Percentiles rank a stretch among this genome's conserved stretches.
Conservation (phyloP, 371 early-diverging fungal species). For the Thermomucor indicae-seudaticae region DNA sequence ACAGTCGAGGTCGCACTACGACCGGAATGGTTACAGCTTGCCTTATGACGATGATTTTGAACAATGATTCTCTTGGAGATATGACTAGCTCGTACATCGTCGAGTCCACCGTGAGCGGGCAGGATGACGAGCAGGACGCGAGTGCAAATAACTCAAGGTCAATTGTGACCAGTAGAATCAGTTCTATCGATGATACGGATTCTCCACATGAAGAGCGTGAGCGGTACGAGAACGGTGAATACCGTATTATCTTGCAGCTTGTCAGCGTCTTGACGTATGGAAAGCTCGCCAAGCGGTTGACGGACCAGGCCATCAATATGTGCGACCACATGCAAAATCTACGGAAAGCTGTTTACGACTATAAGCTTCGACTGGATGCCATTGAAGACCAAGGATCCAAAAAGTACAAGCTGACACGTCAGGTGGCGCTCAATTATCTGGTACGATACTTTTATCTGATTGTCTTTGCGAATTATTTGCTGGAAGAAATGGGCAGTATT, state of each 20-base stretch:
- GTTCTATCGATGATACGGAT: conserved; percentile 15
- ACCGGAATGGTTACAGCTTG: conserved; percentile 72
- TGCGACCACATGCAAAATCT: conserved; percentile 80
- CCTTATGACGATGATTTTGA: conserved; percentile 43
- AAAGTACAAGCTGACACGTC: conserved; percentile 43
- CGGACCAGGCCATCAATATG: conserved; percentile 69
- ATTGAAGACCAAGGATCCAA: conserved; percentile 39
- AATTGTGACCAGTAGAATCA: conserved; percentile 1
- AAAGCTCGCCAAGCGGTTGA: conserved; percentile 62
- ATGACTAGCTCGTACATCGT: conserved; percentile 26
- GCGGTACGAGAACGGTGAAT: conserved; percentile 59
- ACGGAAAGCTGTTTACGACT: conserved; percentile 65
- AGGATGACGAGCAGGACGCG: neutral
- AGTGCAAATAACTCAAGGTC: neutral
- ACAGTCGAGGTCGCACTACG: conserved; percentile 74
- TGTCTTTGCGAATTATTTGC: conserved; percentile 67
- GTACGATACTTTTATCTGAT: conserved; percentile 72
- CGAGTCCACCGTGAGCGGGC: conserved; percentile 13
- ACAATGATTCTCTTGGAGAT: conserved; percentile 29
- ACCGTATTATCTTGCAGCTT: conserved; percentile 62
- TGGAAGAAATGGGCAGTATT: conserved; percentile 49
- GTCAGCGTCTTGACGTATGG: conserved; percentile 65
- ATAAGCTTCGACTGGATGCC: conserved; percentile 52
- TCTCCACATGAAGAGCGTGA: conserved; percentile 38
- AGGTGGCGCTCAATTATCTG: conserved; percentile 58